A percentile compares a stretch with the other conserved stretches of the same genome.
Conservation (phyloP, 2,329 filamentous ascomycete species). For the Periconia sp. region DNA sequence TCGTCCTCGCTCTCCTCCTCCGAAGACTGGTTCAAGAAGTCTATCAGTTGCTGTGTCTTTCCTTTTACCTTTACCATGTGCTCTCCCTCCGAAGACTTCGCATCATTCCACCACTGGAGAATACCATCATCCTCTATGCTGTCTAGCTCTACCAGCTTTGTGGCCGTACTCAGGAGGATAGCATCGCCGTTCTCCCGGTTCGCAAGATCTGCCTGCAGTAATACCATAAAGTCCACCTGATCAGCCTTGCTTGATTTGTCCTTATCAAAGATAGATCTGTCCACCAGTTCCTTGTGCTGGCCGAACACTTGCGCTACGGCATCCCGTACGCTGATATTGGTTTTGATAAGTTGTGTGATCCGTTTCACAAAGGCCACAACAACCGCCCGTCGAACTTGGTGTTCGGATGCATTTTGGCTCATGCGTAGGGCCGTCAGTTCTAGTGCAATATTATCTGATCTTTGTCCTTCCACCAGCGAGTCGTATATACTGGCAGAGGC, state of each 20-base stretch:
- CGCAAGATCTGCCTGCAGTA: slow-evolving; percentile 80
- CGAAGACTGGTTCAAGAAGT: slow-evolving; percentile 78
- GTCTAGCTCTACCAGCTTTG: slow-evolving; percentile 84
- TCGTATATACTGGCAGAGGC: slow-evolving; percentile 88
- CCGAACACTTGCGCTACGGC: slow-evolving; percentile 51
- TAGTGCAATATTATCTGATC: slow-evolving; percentile 84
- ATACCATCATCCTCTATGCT: slow-evolving; percentile 89
- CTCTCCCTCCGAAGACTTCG: slow-evolving; percentile 69
- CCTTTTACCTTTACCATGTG: slow-evolving; percentile 73
- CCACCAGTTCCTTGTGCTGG: slow-evolving; percentile 65
- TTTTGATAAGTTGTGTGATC: slow-evolving; percentile 71
- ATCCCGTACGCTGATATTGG: slow-evolving; percentile 44
- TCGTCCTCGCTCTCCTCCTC: slow-evolving; percentile 71
- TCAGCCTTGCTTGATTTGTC: slow-evolving; percentile 63
- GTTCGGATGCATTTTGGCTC: slow-evolving; percentile 86
- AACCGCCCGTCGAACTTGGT: slow-evolving; percentile 85
- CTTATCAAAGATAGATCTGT: slow-evolving; percentile 65
- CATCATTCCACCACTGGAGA: slow-evolving; percentile 85
- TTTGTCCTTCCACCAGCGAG: slow-evolving; percentile 73
- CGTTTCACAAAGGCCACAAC: slow-evolving; percentile 84
- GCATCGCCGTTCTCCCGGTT: slow-evolving; percentile 67
- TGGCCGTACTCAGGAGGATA: slow-evolving; percentile 78
- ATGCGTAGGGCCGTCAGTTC: slow-evolving; percentile 95
- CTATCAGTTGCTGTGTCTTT: slow-evolving; percentile 79
- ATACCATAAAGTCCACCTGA: slow-evolving; percentile 83